Conservation (phyloP, 768 basidiomycete species). For the Hirschioporus abietinus region DNA sequence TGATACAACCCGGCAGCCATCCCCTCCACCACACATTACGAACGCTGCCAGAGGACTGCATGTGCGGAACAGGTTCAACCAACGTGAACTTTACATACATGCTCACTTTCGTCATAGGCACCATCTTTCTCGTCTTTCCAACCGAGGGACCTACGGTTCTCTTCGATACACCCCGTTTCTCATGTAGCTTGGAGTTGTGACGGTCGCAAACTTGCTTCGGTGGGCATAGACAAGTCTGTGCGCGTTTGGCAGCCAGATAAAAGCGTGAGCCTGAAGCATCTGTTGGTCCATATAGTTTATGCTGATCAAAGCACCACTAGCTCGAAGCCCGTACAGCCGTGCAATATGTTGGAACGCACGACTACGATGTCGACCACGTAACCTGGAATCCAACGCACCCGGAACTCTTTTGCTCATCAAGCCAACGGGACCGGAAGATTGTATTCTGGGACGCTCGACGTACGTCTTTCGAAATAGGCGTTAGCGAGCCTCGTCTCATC, state of each 20-base stretch:
- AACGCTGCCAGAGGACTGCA: constrained; percentile 67
- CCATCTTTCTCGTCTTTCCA: constrained; percentile 79
- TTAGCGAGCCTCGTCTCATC: not conserved
- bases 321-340: constrained; percentile 66
- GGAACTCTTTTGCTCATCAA: constrained; percentile 75
- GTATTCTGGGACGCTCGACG: constrained; percentile 86
- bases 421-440: constrained; percentile 67
- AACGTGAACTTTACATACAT: not conserved
- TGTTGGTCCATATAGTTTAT: not conserved
- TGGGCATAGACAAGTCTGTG: constrained; percentile 73
- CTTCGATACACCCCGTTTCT: constrained; percentile 58
- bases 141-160: constrained; percentile 66
- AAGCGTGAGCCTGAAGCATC: constrained; percentile 42
- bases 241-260: constrained; percentile 78
- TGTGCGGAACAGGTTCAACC: constrained; percentile 41
- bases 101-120: constrained; percentile 38
- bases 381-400: constrained; percentile 86
- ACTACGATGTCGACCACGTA: constrained; percentile 75
- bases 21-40: constrained; percentile 67
- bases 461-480: constrained; percentile 28
- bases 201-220: constrained; percentile 75
- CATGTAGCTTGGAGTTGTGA: constrained; percentile 85
- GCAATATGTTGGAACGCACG: constrained; percentile 64
- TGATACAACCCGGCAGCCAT: constrained; percentile 41
- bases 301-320: constrained; percentile 29